A percentile compares a stretch with the other conserved stretches of the same genome.
phyloP scores from a whole-genome alignment of 2,329 filamentous ascomycete species.

The Pseudogymnoascus sp. region DNA sequence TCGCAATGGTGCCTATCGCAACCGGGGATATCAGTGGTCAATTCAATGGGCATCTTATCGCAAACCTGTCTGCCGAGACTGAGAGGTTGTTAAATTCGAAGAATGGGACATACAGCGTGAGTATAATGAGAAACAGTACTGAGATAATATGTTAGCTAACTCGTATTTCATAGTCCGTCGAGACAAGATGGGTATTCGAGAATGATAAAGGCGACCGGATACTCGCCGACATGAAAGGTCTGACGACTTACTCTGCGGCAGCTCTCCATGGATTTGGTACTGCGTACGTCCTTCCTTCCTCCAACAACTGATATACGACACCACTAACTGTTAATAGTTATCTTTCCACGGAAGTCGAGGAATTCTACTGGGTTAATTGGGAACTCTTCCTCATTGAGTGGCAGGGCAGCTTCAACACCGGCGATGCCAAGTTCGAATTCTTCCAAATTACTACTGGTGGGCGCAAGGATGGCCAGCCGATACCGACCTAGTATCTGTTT shows the following conservation, averaged over 20 bases:
- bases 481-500: neutral
- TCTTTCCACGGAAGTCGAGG: neutral
- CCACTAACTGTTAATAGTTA: neutral
- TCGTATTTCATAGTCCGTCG: neutral
- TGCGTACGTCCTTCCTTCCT: neutral
- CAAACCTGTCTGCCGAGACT: neutral
- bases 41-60: neutral
- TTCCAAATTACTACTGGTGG: slow-evolving; percentile 1
- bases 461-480: slow-evolving; percentile 4
- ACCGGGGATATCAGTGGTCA: neutral
- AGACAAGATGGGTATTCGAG: neutral
- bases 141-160: neutral
- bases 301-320: neutral
- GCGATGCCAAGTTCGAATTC: neutral
- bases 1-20: neutral
- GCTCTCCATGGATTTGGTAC: slow-evolving; percentile 3
- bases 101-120: neutral
- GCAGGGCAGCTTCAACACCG: neutral
- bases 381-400: neutral
- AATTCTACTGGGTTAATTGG: neutral
- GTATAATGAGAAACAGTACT: neutral
- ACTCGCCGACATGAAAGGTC: neutral
- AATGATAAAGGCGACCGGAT: neutral
- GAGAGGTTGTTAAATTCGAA: neutral
- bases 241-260: neutral